These are phyloP conservation scores for Penicillium hordei DNA, from an alignment of 2,329 filamentous ascomycete species.

Conservation along the genomic window DNA sequence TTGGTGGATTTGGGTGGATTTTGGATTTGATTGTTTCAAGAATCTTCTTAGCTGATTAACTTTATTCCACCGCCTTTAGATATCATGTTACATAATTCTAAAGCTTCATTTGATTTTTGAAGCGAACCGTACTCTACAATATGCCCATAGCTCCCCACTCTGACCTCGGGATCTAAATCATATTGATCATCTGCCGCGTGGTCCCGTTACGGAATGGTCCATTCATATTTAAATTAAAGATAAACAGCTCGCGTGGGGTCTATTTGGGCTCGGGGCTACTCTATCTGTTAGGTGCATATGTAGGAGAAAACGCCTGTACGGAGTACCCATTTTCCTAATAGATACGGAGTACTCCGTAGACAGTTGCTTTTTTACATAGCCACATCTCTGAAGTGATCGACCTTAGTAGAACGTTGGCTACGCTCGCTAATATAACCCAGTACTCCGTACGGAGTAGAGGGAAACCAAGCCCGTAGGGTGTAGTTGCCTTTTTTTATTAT, in stretches of 20 bases:
- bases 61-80: neutral
- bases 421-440: too few species aligned
- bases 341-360: neutral
- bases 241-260: conserved; percentile 5
- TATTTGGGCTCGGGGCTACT: conserved; percentile 10
- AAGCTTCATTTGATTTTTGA: neutral
- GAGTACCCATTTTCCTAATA: neutral
- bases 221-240: neutral
- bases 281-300: conserved; percentile 15
- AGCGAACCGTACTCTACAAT: neutral
- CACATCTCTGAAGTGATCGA: neutral
- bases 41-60: neutral
- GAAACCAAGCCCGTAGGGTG: too few species aligned
- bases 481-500: neutral
- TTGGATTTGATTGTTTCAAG: neutral
- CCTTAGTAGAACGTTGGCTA: neutral
- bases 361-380: neutral
- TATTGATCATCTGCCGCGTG: neutral
- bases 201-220: neutral
- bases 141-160: neutral
- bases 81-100: neutral
- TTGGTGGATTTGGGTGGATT: neutral
- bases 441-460: neutral
- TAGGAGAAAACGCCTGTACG: neutral
- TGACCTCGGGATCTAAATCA: neutral